Conservation (phyloP, 352 stramenopile species). For the Phytopythium sindhum region DNA sequence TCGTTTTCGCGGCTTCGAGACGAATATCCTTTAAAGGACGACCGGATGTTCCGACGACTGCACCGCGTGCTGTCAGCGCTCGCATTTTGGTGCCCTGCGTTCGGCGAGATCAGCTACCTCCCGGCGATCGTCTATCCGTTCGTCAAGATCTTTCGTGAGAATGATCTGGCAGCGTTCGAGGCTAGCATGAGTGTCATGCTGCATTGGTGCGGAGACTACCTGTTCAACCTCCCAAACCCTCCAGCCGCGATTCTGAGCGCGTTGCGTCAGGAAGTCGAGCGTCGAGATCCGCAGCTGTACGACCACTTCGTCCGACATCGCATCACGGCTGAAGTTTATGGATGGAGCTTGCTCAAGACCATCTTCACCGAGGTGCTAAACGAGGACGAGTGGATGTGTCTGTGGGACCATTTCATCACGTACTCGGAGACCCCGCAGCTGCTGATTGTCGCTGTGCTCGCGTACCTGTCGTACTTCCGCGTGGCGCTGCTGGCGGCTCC, state of each 20-base stretch:
- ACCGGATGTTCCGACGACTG: slow-evolving; percentile 70
- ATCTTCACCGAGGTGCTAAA: slow-evolving; percentile 89
- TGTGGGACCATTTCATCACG: slow-evolving; percentile 89
- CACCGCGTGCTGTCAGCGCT: slow-evolving; percentile 80
- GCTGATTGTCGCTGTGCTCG: slow-evolving; percentile 60
- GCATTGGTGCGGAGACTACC: slow-evolving; percentile 79
- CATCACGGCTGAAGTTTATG: slow-evolving; percentile 62
- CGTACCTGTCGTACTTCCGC: slow-evolving; percentile 73
- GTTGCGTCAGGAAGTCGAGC: slow-evolving; percentile 73
- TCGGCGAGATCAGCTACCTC: slow-evolving; percentile 81
- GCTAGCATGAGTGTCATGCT: slow-evolving; percentile 81
- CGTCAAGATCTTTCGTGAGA: slow-evolving; percentile 80
- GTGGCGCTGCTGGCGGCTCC: slow-evolving; percentile 48
- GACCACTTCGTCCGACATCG: slow-evolving; percentile 73
- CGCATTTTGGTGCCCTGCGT: slow-evolving; percentile 90
- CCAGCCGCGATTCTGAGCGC: slow-evolving; percentile 61
- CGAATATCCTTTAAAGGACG: slow-evolving; percentile 78
- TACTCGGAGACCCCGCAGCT: slow-evolving; percentile 59
- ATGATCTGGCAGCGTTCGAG: slow-evolving; percentile 91
- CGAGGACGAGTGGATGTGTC: slow-evolving; percentile 82
- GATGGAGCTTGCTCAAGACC: slow-evolving; percentile 84
- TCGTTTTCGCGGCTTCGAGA: slow-evolving; percentile 62
- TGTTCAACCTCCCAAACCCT: slow-evolving; percentile 81
- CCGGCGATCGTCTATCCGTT: slow-evolving; percentile 87
- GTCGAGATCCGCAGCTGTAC: slow-evolving; percentile 63